Evolutionary conservation across 306 rosid genomes (phyloP).

Genomic region (Hippophae gyantsensis): DNA sequence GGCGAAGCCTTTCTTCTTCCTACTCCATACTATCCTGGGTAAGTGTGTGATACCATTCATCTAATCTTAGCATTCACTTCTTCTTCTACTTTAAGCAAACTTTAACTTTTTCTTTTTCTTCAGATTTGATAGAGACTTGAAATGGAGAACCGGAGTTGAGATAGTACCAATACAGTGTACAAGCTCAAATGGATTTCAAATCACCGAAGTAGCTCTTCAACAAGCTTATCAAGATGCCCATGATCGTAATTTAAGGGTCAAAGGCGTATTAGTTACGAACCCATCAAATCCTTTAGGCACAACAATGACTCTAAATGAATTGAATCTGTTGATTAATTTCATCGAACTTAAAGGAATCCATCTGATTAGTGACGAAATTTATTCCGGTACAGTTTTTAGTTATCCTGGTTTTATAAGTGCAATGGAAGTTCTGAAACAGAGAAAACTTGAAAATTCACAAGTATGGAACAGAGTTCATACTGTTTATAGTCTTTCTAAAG

Average conservation of each 20-base stretch:
- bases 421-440: constrained; percentile 25
- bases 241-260: constrained; percentile 38
- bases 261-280: constrained; percentile 68
- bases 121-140: constrained; percentile 81
- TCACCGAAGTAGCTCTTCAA: constrained; percentile 44
- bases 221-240: constrained; percentile 49
- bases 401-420: constrained; percentile 45
- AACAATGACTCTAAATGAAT: constrained; percentile 42
- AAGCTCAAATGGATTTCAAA: constrained; percentile 65
- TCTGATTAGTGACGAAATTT: constrained; percentile 74
- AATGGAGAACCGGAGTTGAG: constrained; percentile 69
- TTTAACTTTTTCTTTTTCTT: not conserved
- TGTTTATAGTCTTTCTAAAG: constrained; percentile 71
- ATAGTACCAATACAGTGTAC: constrained; percentile 69
- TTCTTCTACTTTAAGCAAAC: no score
- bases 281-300: constrained; percentile 86
- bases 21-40: constrained; percentile 91
- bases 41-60: not conserved
- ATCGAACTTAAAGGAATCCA: constrained; percentile 38
- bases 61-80: not conserved
- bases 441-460: not conserved
- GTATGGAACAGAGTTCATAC: constrained; percentile 38
- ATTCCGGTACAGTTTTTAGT: constrained; percentile 58
- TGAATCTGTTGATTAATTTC: constrained; percentile 42
- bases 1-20: constrained; percentile 89